phyloP scores from a whole-genome alignment of 2,329 filamentous ascomycete genomes.

The Penicillium italicum region DNA sequence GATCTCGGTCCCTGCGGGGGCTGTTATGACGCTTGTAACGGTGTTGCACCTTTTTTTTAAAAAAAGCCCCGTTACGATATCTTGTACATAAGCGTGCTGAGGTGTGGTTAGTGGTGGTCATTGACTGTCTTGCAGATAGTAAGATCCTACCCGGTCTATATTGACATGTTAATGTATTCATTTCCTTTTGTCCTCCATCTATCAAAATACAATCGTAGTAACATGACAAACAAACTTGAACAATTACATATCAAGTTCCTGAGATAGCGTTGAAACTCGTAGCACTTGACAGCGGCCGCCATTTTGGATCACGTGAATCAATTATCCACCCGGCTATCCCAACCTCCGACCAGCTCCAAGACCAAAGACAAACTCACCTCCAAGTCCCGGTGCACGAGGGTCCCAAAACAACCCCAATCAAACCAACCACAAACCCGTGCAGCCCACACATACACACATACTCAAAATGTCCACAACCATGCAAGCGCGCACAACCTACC shows the following conservation, averaged over 20 bases:
- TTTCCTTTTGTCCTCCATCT: background rate
- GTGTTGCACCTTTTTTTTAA: constrained; percentile 4
- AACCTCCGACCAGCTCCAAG: background rate
- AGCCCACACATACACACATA: background rate
- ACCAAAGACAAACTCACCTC: background rate
- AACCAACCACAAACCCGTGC: background rate
- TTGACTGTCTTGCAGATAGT: constrained; percentile 1
- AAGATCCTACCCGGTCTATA: constrained; percentile 15
- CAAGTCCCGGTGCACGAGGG: background rate
- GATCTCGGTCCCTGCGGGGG: constrained; percentile 4
- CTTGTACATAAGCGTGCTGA: constrained; percentile 9
- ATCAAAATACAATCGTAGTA: background rate
- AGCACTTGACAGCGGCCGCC: background rate
- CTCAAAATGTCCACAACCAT: constrained; percentile 28
- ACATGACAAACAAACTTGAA: background rate
- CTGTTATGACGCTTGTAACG: constrained; percentile 15
- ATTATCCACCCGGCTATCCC: background rate
- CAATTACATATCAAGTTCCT: too few relatives aligned
- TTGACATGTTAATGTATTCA: constrained; percentile 1
- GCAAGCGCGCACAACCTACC: constrained; percentile 72
- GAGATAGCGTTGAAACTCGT: background rate
- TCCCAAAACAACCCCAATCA: background rate
- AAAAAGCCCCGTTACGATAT: constrained; percentile 12
- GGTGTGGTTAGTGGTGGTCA: background rate
- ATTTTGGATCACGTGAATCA: background rate